These are phyloP conservation scores for Hemisphaericaspora xylofermentans DNA, from an alignment of 1,139 yeast genomes.

Conservation along the genomic window DNA sequence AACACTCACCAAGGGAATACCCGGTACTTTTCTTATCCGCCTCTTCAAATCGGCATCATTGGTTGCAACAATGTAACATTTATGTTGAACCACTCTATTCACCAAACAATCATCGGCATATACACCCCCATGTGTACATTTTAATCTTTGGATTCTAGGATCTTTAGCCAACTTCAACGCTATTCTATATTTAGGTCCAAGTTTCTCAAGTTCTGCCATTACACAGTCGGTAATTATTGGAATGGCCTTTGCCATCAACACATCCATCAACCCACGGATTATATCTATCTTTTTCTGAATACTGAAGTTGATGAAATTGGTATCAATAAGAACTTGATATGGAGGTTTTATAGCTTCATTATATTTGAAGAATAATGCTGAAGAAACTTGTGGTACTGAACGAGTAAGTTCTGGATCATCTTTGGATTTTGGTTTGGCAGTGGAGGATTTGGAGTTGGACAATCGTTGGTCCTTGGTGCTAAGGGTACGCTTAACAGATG, in stretches of 20 bases:
- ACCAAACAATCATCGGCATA: constrained; percentile 98
- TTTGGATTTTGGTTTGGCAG: constrained; percentile 21
- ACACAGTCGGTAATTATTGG: constrained; percentile 97
- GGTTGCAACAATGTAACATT: constrained; percentile 95
- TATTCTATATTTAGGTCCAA: constrained; percentile 91
- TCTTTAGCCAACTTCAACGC: constrained; percentile 92
- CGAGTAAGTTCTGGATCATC: constrained; percentile 81
- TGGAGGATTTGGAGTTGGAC: constrained; percentile 25
- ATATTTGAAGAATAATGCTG: constrained; percentile 92
- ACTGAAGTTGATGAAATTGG: constrained; percentile 93
- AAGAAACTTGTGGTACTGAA: constrained; percentile 90
- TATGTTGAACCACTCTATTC: constrained; percentile 89
- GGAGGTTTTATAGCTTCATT: constrained; percentile 95
- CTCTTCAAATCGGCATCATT: constrained; percentile 98
- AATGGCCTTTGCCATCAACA: constrained; percentile 89
- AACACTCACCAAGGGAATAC: constrained; percentile 94
- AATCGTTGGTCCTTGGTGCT: constrained; percentile 71
- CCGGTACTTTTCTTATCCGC: constrained; percentile 92
- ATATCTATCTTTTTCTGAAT: constrained; percentile 93
- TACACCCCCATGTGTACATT: constrained; percentile 91
- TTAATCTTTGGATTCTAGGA: constrained; percentile 83
- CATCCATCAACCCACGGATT: constrained; percentile 94
- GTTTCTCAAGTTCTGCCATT: constrained; percentile 93
- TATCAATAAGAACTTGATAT: constrained; percentile 91
- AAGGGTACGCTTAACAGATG: constrained; percentile 81